Percentiles rank a stretch among this genome's conserved stretches.
phyloP scores from a whole-genome alignment of 768 basidiomycete genomes.

The Agrocybe praecox region DNA sequence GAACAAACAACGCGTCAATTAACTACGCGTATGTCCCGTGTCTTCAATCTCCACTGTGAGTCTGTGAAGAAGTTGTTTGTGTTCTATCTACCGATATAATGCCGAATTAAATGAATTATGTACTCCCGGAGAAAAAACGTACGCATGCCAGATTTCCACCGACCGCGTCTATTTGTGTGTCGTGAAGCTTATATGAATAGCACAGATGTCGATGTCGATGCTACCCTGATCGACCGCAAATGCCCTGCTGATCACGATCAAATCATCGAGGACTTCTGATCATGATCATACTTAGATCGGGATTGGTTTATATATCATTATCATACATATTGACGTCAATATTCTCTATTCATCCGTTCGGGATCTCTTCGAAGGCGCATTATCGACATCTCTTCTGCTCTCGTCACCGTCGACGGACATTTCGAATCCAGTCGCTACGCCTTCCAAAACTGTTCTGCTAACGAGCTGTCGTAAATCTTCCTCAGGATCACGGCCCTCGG shows the following conservation, averaged over 20 bases:
- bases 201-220: constrained; percentile 16
- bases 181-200: constrained; percentile 13
- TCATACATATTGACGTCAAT: constrained; percentile 8
- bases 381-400: constrained; percentile 18
- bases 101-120: too few relatives aligned
- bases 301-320: constrained; percentile 8
- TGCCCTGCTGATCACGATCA: constrained; percentile 30
- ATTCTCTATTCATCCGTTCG: constrained; percentile 25
- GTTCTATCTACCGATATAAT: too few relatives aligned
- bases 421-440: constrained; percentile 62
- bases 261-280: constrained; percentile 29
- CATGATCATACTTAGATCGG: constrained; percentile 30
- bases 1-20: constrained; percentile 31
- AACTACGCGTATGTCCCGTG: not conserved
- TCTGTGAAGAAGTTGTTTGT: too few relatives aligned
- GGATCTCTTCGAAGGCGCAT: constrained; percentile 36
- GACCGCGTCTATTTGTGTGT: not conserved
- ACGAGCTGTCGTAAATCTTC: constrained; percentile 67
- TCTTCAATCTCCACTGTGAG: too few relatives aligned
- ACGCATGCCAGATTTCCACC: too few relatives aligned
- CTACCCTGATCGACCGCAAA: constrained; percentile 20
- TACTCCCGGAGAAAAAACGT: too few relatives aligned
- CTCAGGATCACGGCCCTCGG: constrained; percentile 68
- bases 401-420: constrained; percentile 33
- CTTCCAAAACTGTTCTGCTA: constrained; percentile 64